phyloP scores from a whole-genome alignment of 2,329 filamentous ascomycete species.

The Bipolaris bicolor region DNA sequence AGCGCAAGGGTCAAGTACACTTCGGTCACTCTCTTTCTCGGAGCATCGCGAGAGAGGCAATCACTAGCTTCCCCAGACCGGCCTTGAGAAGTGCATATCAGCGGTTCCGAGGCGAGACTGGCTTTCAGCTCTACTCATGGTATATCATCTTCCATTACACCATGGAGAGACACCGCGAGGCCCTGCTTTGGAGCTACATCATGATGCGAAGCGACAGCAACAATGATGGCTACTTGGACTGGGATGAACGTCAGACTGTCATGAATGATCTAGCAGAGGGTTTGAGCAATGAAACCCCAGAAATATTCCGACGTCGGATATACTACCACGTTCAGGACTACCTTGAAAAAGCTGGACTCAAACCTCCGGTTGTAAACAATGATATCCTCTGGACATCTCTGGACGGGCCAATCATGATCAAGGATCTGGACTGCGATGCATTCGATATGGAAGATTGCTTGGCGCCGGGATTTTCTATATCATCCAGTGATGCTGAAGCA shows the following conservation, averaged over 20 bases:
- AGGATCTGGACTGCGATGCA: constrained; percentile 50
- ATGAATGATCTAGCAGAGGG: constrained; percentile 49
- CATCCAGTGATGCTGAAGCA: constrained; percentile 43
- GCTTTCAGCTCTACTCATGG: constrained; percentile 55
- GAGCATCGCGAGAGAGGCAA: constrained; percentile 50
- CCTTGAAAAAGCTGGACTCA: constrained; percentile 49
- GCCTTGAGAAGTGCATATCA: constrained; percentile 50
- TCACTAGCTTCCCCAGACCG: constrained; percentile 52
- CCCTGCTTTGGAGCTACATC: constrained; percentile 53
- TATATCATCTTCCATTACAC: constrained; percentile 53
- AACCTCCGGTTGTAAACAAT: constrained; percentile 50
- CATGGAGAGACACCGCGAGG: constrained; percentile 54
- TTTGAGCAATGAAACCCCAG: constrained; percentile 41
- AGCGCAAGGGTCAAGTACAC: constrained; percentile 53
- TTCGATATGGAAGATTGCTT: constrained; percentile 53
- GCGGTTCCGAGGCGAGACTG: constrained; percentile 52
- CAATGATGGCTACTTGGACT: constrained; percentile 51
- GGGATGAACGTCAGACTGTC: constrained; percentile 49
- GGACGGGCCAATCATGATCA: constrained; percentile 52
- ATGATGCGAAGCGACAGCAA: constrained; percentile 50
- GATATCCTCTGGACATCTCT: constrained; percentile 53
- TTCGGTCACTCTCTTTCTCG: constrained; percentile 53
- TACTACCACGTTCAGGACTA: constrained; percentile 48
- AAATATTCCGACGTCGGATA: constrained; percentile 46
- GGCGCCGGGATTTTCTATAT: constrained; percentile 51